phyloP scores from a whole-genome alignment of 805 yeast genomes.

The Dipodascopsis tothii region DNA sequence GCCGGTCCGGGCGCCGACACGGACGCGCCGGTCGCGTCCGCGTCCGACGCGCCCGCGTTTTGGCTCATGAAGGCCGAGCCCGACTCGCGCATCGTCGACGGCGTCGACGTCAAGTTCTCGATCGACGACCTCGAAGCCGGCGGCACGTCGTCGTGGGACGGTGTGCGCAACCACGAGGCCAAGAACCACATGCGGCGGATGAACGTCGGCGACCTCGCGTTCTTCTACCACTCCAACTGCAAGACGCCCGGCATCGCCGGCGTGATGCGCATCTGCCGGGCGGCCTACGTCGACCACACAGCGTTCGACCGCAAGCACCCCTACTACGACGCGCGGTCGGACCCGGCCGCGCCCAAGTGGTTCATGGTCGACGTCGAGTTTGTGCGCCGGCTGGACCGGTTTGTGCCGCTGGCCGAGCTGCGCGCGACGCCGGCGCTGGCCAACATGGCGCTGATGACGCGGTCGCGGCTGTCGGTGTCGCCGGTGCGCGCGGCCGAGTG shows the following conservation, averaged over 20 bases:
- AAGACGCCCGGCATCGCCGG: slow-evolving; percentile 46
- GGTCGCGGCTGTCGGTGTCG: slow-evolving; percentile 46
- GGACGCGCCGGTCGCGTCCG: no score
- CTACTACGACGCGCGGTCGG: slow-evolving; percentile 44
- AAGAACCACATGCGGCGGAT: slow-evolving; percentile 44
- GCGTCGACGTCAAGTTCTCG: slow-evolving; percentile 44
- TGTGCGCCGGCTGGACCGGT: slow-evolving; percentile 38
- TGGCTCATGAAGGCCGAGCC: slow-evolving; percentile 59
- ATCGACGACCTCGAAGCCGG: slow-evolving; percentile 35
- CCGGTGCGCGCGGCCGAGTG: slow-evolving; percentile 44
- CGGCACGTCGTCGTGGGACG: slow-evolving; percentile 46
- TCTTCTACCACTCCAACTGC: slow-evolving; percentile 53
- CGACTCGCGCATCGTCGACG: slow-evolving; percentile 41
- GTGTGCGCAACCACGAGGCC: slow-evolving; percentile 54
- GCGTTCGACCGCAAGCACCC: slow-evolving; percentile 39
- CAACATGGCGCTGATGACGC: slow-evolving; percentile 38
- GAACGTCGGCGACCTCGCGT: slow-evolving; percentile 41
- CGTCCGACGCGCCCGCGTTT: no score
- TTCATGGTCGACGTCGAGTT: slow-evolving; percentile 49
- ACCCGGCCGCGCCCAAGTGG: slow-evolving; percentile 43
- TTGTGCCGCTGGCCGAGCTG: slow-evolving; percentile 38
- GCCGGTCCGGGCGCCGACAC: no score
- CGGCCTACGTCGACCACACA: slow-evolving; percentile 31
- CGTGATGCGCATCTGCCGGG: slow-evolving; percentile 29
- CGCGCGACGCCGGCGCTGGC: slow-evolving; percentile 24